These are phyloP conservation scores for Didymella lethalis DNA, from an alignment of 2,329 filamentous ascomycete genomes.

Conservation along the genomic window DNA sequence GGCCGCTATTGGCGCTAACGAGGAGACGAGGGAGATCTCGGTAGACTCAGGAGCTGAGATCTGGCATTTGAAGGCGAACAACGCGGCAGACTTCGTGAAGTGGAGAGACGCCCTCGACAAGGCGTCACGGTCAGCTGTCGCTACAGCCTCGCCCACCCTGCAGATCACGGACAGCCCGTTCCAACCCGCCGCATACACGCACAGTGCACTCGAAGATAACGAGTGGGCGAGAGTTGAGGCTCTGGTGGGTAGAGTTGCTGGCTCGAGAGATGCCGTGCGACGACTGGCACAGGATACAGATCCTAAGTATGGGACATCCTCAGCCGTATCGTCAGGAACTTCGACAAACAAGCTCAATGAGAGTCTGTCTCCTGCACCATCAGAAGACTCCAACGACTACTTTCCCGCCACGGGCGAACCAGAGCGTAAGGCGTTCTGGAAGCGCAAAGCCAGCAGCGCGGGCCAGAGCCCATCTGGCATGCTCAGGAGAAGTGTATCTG, in stretches of 20 bases:
- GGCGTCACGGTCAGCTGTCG: conserved; percentile 67
- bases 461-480: conserved; percentile 53
- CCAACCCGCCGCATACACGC: conserved; percentile 28
- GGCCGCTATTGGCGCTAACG: conserved; percentile 89
- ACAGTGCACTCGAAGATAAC: conserved; percentile 67
- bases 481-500: conserved; percentile 60
- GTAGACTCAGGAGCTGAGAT: conserved; percentile 97
- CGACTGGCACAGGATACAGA: conserved; percentile 86
- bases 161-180: conserved; percentile 38
- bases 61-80: conserved; percentile 89
- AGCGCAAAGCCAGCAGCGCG: conserved; percentile 75
- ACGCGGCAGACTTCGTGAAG: conserved; percentile 81
- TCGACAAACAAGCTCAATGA: conserved; percentile 43
- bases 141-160: conserved; percentile 39
- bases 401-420: conserved; percentile 53
- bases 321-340: conserved; percentile 40
- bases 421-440: conserved; percentile 87
- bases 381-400: conserved; percentile 63
- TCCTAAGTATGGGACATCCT: conserved; percentile 61
- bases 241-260: conserved; percentile 84
- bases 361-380: conserved; percentile 50
- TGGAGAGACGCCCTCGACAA: conserved; percentile 89
- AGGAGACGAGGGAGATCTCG: conserved; percentile 87
- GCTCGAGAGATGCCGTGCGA: conserved; percentile 86
- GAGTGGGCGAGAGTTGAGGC: conserved; percentile 90